Evolutionary conservation across 2,329 filamentous ascomycete species (phyloP).

Genomic region (Aspergillus vadensis): DNA sequence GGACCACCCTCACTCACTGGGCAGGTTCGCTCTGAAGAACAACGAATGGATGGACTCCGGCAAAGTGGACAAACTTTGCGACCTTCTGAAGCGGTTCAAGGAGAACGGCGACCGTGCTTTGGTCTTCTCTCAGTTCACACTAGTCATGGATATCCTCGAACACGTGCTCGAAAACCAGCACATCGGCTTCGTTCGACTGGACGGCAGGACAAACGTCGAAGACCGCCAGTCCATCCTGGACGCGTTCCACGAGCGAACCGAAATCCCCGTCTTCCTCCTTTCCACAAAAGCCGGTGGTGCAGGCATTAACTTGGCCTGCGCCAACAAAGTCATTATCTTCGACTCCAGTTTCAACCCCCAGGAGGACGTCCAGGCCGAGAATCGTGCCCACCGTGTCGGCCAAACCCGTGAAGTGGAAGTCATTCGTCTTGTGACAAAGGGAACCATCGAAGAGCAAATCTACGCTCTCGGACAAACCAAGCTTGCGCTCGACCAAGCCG

Average conservation of each 20-base stretch:
- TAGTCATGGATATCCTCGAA: conserved; percentile 86
- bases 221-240: conserved; percentile 87
- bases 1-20: conserved; percentile 55
- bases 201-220: conserved; percentile 78
- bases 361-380: conserved; percentile 97
- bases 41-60: conserved; percentile 73
- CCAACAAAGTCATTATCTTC: conserved; percentile 97
- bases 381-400: conserved; percentile 90
- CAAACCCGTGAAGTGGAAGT: conserved; percentile 91
- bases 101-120: conserved; percentile 81
- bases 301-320: conserved; percentile 91
- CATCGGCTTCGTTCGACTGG: conserved; percentile 80
- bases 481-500: conserved; percentile 78
- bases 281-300: conserved; percentile 95
- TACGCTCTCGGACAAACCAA: conserved; percentile 90
- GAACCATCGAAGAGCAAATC: conserved; percentile 91
- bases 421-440: conserved; percentile 75
- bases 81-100: conserved; percentile 72
- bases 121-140: conserved; percentile 91
- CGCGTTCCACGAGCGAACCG: conserved; percentile 72
- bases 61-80: conserved; percentile 79
- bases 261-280: conserved; percentile 87
- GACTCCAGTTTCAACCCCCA: conserved; percentile 98
- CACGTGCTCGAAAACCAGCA: conserved; percentile 73
- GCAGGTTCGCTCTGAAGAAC: conserved; percentile 59